These are phyloP conservation scores for Cryphonectria naterciae DNA, from an alignment of 2,329 filamentous ascomycete species.

Conservation along the genomic window DNA sequence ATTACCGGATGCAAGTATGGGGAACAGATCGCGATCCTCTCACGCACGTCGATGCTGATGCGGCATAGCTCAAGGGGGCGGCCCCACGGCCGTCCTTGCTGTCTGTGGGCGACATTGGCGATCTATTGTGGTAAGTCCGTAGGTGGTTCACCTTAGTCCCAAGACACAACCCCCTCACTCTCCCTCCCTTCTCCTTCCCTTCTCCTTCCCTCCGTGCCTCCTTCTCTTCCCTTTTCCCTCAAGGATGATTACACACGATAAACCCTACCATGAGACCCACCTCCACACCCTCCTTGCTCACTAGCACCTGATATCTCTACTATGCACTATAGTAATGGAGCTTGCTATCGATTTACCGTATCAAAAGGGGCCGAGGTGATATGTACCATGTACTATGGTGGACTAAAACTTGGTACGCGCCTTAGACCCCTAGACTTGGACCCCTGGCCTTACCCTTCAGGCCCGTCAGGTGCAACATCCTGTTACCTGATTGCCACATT, in stretches of 20 bases:
- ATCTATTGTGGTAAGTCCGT: not conserved
- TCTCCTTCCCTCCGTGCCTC: not conserved
- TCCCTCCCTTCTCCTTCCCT: not conserved
- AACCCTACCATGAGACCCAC: not conserved
- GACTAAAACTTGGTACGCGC: not conserved
- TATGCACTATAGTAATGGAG: not conserved
- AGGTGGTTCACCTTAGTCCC: not conserved
- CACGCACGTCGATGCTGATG: conserved; percentile 1
- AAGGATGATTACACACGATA: not conserved
- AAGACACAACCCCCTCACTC: not conserved
- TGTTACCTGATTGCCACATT: not conserved
- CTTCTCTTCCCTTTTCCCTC: not conserved
- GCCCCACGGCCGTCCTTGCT: not conserved
- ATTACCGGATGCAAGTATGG: not conserved
- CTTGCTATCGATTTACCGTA: not conserved
- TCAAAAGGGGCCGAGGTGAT: not conserved
- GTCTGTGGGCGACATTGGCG: not conserved
- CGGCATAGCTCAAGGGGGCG: not conserved
- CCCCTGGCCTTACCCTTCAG: not conserved
- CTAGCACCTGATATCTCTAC: not conserved
- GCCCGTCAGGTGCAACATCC: not conserved
- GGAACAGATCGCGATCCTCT: not conserved
- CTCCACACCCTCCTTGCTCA: not conserved
- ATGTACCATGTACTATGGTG: not conserved
- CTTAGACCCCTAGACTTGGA: not conserved